Evolutionary conservation across 768 basidiomycete species (phyloP).

Genomic region (Mycena amicta): DNA sequence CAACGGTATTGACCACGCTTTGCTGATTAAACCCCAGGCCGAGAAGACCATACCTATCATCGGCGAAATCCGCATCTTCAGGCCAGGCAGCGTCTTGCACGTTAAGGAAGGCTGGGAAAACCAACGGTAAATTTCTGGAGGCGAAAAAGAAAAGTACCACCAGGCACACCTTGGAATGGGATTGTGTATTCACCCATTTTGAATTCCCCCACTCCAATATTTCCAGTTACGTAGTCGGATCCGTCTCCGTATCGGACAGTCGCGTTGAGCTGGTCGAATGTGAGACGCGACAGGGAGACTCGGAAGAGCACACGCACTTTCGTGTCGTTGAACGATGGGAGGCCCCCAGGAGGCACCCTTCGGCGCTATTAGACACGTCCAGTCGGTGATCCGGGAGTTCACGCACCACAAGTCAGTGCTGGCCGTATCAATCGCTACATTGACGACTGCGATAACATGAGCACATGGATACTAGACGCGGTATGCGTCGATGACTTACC

Average conservation of each 20-base stretch:
- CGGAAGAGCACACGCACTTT: not conserved
- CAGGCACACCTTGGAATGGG: not conserved
- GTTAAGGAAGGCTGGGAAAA: not conserved
- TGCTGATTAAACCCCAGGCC: not conserved
- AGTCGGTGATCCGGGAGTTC: not conserved
- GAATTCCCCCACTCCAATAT: not conserved
- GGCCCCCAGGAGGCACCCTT: constrained; percentile 21
- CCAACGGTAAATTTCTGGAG: not conserved
- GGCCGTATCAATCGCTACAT: constrained; percentile 19
- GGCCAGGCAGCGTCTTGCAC: not conserved
- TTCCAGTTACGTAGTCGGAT: not conserved
- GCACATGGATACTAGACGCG: not conserved
- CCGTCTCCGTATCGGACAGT: constrained; percentile 4
- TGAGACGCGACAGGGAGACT: no score
- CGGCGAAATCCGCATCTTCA: constrained; percentile 6
- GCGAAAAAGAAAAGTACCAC: not conserved
- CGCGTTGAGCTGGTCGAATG: no score
- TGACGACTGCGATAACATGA: constrained; percentile 4
- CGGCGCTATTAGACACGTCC: not conserved
- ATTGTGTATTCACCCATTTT: not conserved
- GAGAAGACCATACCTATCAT: not conserved
- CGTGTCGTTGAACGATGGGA: constrained; percentile 20
- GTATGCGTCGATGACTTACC: no score
- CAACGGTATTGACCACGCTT: not conserved
- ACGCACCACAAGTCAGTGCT: constrained; percentile 20